A percentile compares a stretch with the other conserved stretches of the same genome.
Conservation (phyloP, 768 basidiomycete species). For the Psilocybe cubensis region DNA sequence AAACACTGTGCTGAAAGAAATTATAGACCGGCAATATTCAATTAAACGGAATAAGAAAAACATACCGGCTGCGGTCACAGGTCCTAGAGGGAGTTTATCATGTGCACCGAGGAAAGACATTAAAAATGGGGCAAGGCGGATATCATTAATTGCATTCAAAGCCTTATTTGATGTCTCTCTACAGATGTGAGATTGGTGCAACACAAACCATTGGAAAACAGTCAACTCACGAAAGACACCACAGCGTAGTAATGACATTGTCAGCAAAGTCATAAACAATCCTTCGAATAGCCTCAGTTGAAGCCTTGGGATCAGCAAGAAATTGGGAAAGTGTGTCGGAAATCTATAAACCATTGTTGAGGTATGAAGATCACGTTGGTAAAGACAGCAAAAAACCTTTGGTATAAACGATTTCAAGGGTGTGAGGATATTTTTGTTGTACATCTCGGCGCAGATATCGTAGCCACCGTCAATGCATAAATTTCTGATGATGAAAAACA, state of each 20-base stretch:
- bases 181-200: slow-evolving; percentile 31
- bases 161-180: slow-evolving; percentile 95
- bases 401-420: slow-evolving; percentile 78
- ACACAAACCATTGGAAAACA: neutral
- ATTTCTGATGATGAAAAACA: slow-evolving; percentile 57
- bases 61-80: slow-evolving; percentile 82
- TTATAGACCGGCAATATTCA: neutral
- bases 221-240: slow-evolving; percentile 89
- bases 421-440: slow-evolving; percentile 89
- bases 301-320: slow-evolving; percentile 58
- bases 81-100: slow-evolving; percentile 66
- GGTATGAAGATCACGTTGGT: neutral
- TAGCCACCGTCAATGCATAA: slow-evolving; percentile 94
- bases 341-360: slow-evolving; percentile 50
- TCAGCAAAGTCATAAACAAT: slow-evolving; percentile 88
- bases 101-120: slow-evolving; percentile 86
- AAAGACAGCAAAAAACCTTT: slow-evolving; percentile 55
- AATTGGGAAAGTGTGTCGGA: slow-evolving; percentile 72
- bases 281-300: slow-evolving; percentile 72
- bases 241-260: slow-evolving; percentile 89
- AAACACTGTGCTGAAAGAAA: slow-evolving; percentile 78
- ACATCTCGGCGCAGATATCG: slow-evolving; percentile 96
- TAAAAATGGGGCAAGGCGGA: slow-evolving; percentile 79
- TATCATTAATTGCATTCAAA: slow-evolving; percentile 81
- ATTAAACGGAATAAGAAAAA: slow-evolving; percentile 1